Percentiles rank a stretch among this genome's conserved stretches.
These are phyloP conservation scores for Penstemon eatonii DNA, from an alignment of 257 asterid species.

Conservation along the genomic window DNA sequence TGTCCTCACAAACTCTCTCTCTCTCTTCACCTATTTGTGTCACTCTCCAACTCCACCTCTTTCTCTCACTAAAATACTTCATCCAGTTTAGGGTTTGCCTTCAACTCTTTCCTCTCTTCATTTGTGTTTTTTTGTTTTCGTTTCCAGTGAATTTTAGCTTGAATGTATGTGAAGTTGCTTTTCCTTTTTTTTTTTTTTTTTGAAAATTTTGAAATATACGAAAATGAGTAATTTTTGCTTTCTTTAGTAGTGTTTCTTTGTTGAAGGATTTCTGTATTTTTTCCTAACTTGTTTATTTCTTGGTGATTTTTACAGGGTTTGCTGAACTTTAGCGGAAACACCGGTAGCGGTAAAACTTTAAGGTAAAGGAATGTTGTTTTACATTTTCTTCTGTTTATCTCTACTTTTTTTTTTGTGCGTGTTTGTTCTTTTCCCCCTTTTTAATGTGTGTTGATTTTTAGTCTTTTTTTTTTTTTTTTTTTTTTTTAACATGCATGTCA, in stretches of 20 bases:
- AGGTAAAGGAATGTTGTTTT: too few species aligned
- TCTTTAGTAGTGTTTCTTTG: not conserved
- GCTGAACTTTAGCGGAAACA: not conserved
- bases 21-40: slow-evolving; percentile 17
- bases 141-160: too few species aligned
- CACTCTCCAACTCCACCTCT: slow-evolving; percentile 18
- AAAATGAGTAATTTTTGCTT: not conserved
- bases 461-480: not conserved
- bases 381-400: not conserved
- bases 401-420: not conserved
- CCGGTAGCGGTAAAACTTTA: too few species aligned
- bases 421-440: too few species aligned
- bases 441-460: not conserved
- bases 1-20: not conserved
- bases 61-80: slow-evolving; percentile 11
- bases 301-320: not conserved
- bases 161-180: not conserved
- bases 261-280: not conserved
- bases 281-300: not conserved
- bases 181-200: not conserved
- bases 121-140: not conserved
- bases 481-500: not conserved
- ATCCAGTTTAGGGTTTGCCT: slow-evolving; percentile 33
- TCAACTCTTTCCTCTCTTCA: not conserved
- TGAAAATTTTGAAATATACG: not conserved